Percentiles rank a stretch among this genome's conserved stretches.
Evolutionary conservation across 108 stramenopile species (phyloP).

Genomic region (Cyclostephanos invisitatus): DNA sequence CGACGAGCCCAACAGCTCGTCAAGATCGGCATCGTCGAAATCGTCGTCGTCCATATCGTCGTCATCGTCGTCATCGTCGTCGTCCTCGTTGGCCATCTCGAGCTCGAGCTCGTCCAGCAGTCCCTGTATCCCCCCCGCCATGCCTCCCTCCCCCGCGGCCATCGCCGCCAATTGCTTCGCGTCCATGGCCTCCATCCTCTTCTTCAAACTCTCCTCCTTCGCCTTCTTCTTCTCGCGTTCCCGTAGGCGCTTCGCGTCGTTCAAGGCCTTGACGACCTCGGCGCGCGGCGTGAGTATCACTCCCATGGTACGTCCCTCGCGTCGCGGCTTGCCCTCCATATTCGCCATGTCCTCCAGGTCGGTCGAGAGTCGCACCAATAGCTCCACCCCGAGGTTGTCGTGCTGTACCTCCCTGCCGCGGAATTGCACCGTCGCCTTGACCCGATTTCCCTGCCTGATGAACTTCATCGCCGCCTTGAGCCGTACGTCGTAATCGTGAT

Average conservation of each 20-base stretch:
- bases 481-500: slow-evolving; percentile 93
- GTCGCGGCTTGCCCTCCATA: slow-evolving; percentile 73
- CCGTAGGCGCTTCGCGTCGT: slow-evolving; percentile 63
- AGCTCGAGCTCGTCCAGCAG: slow-evolving; percentile 12
- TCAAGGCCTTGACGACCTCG: slow-evolving; percentile 80
- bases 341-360: slow-evolving; percentile 63
- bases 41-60: slow-evolving; percentile 55
- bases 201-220: slow-evolving; percentile 45
- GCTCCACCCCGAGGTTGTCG: slow-evolving; percentile 72
- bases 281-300: slow-evolving; percentile 71
- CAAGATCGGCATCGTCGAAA: slow-evolving; percentile 71
- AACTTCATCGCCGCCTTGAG: slow-evolving; percentile 86
- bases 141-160: slow-evolving; percentile 21
- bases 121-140: slow-evolving; percentile 16
- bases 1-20: slow-evolving; percentile 74
- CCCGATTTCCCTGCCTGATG: slow-evolving; percentile 85
- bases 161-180: slow-evolving; percentile 25
- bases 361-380: slow-evolving; percentile 65
- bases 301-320: slow-evolving; percentile 73
- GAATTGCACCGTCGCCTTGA: slow-evolving; percentile 82
- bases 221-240: slow-evolving; percentile 81
- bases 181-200: slow-evolving; percentile 28
- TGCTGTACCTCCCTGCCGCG: slow-evolving; percentile 84
- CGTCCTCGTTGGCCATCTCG: slow-evolving; percentile 25
- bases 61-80: slow-evolving; percentile 35